A percentile compares a stretch with the other conserved stretches of the same genome.
These are phyloP conservation scores for Chrysanthemum lavandulifolium DNA, from an alignment of 129 eudicot species.

Conservation along the genomic window DNA sequence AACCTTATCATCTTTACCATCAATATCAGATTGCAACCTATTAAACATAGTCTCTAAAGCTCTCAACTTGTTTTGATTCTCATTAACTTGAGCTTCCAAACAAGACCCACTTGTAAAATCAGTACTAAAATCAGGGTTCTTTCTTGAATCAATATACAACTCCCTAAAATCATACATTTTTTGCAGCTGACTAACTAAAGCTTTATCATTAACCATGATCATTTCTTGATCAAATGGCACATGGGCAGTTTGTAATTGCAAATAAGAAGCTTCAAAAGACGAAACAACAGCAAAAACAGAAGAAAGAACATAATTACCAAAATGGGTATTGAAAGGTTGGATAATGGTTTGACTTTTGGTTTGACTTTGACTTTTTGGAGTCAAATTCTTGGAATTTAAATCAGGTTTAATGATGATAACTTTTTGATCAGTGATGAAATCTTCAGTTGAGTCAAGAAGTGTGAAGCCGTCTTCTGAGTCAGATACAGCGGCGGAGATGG, in stretches of 20 bases:
- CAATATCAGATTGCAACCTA: slow-evolving; percentile 73
- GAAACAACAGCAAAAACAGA: slow-evolving; percentile 78
- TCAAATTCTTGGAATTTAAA: slow-evolving; percentile 14
- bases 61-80: slow-evolving; percentile 91
- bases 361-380: slow-evolving; percentile 19
- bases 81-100: slow-evolving; percentile 89
- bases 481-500: slow-evolving; percentile 31
- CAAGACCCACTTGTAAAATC: slow-evolving; percentile 60
- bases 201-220: slow-evolving; percentile 60
- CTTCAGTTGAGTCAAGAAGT: slow-evolving; percentile 74
- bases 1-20: slow-evolving; percentile 66
- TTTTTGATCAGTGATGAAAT: slow-evolving; percentile 78
- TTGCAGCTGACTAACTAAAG: slow-evolving; percentile 64
- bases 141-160: slow-evolving; percentile 50
- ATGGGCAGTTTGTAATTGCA: slow-evolving; percentile 83
- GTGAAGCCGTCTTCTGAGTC: slow-evolving; percentile 46
- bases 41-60: slow-evolving; percentile 75
- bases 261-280: slow-evolving; percentile 87
- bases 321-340: slow-evolving; percentile 40
- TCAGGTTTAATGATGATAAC: slow-evolving; percentile 87
- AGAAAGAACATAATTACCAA: slow-evolving; percentile 54
- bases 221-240: slow-evolving; percentile 68
- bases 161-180: slow-evolving; percentile 68
- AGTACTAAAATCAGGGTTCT: slow-evolving; percentile 35
- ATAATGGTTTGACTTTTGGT: slow-evolving; percentile 21